These are phyloP conservation scores for Lasiodiplodia sp. DNA, from an alignment of 2,329 filamentous ascomycete species.

Conservation along the genomic window DNA sequence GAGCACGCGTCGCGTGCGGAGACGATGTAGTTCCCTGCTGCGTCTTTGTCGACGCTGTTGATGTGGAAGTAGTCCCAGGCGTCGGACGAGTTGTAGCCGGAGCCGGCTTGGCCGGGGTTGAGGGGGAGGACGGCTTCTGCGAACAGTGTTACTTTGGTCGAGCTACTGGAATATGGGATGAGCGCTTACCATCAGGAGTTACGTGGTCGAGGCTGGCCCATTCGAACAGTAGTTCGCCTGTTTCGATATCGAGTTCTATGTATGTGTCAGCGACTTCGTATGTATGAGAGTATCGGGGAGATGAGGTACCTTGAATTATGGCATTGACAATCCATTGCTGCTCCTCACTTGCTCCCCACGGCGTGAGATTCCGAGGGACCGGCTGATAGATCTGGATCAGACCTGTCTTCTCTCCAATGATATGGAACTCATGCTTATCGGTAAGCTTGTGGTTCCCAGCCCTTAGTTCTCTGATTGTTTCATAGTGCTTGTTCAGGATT, in stretches of 20 bases:
- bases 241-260: conserved; percentile 53
- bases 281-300: background rate
- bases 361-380: conserved; percentile 44
- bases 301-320: conserved; percentile 58
- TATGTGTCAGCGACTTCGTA: conserved; percentile 41
- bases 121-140: conserved; percentile 41
- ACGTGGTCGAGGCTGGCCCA: conserved; percentile 50
- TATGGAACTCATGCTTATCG: conserved; percentile 62
- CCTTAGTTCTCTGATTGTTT: conserved; percentile 61
- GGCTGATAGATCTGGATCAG: conserved; percentile 64
- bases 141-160: background rate
- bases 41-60: conserved; percentile 48
- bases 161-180: background rate
- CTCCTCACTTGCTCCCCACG: conserved; percentile 55
- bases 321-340: conserved; percentile 65
- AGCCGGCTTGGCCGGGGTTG: conserved; percentile 34
- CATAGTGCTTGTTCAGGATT: conserved; percentile 62
- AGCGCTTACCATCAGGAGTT: conserved; percentile 35
- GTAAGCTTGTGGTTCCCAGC: conserved; percentile 56
- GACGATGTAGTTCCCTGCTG: conserved; percentile 36
- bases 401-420: conserved; percentile 61
- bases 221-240: conserved; percentile 48
- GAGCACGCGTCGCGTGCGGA: conserved; percentile 34
- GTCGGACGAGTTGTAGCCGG: conserved; percentile 40
- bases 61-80: conserved; percentile 52